These are phyloP conservation scores for Euclidium syriacum DNA, from an alignment of 345 rosid genomes.

Conservation along the genomic window DNA sequence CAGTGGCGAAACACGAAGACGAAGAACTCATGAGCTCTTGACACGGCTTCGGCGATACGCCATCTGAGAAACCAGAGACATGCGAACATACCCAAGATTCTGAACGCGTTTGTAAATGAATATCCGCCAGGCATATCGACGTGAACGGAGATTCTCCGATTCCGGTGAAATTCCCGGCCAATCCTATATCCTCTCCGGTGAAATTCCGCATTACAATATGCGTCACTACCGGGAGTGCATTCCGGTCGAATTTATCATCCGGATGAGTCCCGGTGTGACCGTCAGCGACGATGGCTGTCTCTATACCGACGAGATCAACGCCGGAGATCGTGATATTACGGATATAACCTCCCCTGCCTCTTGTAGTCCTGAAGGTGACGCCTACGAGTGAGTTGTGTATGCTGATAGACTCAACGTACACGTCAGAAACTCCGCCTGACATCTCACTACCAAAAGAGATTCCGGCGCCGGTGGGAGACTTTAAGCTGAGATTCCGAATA, in stretches of 20 bases:
- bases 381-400: slow-evolving; percentile 53
- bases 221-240: slow-evolving; percentile 58
- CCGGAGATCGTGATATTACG: slow-evolving; percentile 49
- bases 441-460: slow-evolving; percentile 95
- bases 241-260: slow-evolving; percentile 60
- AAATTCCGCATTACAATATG: slow-evolving; percentile 46
- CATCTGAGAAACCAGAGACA: slow-evolving; percentile 68
- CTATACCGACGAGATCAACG: slow-evolving; percentile 36
- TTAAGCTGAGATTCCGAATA: slow-evolving; percentile 56
- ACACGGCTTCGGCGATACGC: slow-evolving; percentile 67
- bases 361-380: slow-evolving; percentile 60
- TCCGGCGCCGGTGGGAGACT: slow-evolving; percentile 66
- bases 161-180: slow-evolving; percentile 75
- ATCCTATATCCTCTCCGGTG: slow-evolving; percentile 48
- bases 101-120: slow-evolving; percentile 42
- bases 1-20: slow-evolving; percentile 7
- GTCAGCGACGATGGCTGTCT: slow-evolving; percentile 45
- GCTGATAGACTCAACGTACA: slow-evolving; percentile 46
- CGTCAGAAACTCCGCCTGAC: slow-evolving; percentile 86
- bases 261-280: slow-evolving; percentile 78
- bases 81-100: slow-evolving; percentile 65
- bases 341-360: slow-evolving; percentile 86
- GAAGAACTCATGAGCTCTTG: slow-evolving; percentile 40
- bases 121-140: slow-evolving; percentile 53
- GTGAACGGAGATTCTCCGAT: slow-evolving; percentile 66